A percentile compares a stretch with the other conserved stretches of the same genome.
These are phyloP conservation scores for Tephrocybe sp. DNA, from an alignment of 768 basidiomycete species.

Conservation along the genomic window DNA sequence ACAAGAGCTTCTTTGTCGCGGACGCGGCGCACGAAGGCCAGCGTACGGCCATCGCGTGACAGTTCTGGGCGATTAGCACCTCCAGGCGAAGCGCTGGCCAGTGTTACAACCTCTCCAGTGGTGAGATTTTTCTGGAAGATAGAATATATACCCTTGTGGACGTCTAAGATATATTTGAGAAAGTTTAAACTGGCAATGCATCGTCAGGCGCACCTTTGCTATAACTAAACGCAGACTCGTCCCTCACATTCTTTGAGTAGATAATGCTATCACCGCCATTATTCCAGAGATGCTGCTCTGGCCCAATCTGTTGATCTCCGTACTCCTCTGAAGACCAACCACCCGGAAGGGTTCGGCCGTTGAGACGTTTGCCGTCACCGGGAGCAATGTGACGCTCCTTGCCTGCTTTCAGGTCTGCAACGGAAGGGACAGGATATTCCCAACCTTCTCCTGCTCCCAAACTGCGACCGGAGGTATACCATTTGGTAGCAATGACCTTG, in stretches of 20 bases:
- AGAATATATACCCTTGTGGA: conserved; percentile 69
- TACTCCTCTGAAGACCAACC: conserved; percentile 66
- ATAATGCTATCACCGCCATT: conserved; percentile 54
- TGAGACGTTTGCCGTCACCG: conserved; percentile 52
- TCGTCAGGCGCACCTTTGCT: conserved; percentile 54
- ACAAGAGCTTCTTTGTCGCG: conserved; percentile 74
- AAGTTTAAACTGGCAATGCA: background rate
- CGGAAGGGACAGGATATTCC: conserved; percentile 58
- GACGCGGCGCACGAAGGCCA: conserved; percentile 74
- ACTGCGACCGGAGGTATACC: conserved; percentile 67
- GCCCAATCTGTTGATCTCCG: conserved; percentile 70
- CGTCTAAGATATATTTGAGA: conserved; percentile 40
- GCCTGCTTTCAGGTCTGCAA: conserved; percentile 25
- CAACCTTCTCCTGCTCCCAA: conserved; percentile 75
- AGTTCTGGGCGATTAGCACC: conserved; percentile 76
- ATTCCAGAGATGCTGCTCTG: conserved; percentile 69
- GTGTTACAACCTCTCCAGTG: conserved; percentile 44
- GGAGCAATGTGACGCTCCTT: conserved; percentile 28
- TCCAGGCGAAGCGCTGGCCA: conserved; percentile 61
- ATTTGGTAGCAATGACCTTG: conserved; percentile 72
- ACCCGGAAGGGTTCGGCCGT: conserved; percentile 55
- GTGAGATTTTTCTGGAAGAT: conserved; percentile 71
- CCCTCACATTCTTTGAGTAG: conserved; percentile 64
- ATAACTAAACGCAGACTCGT: conserved; percentile 52
- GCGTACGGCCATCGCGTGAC: conserved; percentile 64